Evolutionary conservation across 2,329 filamentous ascomycete species (phyloP).

Genomic region (Microsporum audouinii): DNA sequence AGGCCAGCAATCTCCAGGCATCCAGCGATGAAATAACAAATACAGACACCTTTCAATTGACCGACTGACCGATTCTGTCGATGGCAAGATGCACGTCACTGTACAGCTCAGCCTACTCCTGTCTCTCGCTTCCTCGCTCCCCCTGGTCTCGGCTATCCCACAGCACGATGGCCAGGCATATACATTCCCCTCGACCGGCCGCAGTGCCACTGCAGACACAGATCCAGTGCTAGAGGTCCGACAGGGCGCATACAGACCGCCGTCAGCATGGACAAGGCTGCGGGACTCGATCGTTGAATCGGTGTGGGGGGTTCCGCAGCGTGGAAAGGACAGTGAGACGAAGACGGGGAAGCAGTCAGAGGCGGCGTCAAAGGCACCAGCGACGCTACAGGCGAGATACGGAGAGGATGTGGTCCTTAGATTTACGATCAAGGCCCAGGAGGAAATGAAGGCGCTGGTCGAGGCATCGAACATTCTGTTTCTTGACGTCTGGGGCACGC

Average conservation of each 20-base stretch:
- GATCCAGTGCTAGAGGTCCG: conserved; percentile 17
- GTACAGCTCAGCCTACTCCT: not conserved
- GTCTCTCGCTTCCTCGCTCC: not conserved
- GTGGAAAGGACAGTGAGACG: not conserved
- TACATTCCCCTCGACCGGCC: conserved; percentile 8
- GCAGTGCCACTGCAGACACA: conserved; percentile 24
- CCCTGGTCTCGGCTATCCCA: conserved; percentile 9
- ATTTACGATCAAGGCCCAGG: conserved; percentile 59
- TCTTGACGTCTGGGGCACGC: conserved; percentile 84
- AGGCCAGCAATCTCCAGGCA: not conserved
- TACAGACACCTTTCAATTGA: not conserved
- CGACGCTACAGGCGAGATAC: conserved; percentile 45
- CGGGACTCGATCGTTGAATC: conserved; percentile 34
- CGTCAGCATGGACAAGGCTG: conserved; percentile 29
- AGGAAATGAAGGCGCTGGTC: conserved; percentile 60
- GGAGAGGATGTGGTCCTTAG: conserved; percentile 76
- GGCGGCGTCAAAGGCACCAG: conserved; percentile 22
- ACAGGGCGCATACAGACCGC: conserved; percentile 19
- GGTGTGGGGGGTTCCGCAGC: conserved; percentile 31
- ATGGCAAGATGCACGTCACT: conserved; percentile 2
- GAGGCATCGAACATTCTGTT: conserved; percentile 63
- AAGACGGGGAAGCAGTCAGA: conserved; percentile 15
- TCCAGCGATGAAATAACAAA: conserved; percentile 1
- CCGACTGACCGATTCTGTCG: not conserved
- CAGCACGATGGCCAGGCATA: conserved; percentile 5